Evolutionary conservation across 352 stramenopile species (phyloP).

Genomic region (Plasmopara muralis): DNA sequence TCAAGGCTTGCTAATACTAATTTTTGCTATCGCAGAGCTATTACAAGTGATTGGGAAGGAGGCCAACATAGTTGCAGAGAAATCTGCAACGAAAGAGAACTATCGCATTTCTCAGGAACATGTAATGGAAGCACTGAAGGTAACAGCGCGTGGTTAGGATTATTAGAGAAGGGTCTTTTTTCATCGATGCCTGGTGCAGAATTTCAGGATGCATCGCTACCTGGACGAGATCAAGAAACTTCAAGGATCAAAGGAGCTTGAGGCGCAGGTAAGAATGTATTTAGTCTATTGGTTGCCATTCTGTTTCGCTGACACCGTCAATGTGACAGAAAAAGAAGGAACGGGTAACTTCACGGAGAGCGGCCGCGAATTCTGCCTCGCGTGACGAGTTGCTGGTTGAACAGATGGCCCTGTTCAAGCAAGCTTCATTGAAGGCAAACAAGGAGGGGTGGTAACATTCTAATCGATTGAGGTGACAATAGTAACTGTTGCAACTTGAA

Average conservation of each 20-base stretch:
- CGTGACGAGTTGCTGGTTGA: conserved; percentile 60
- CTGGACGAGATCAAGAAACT: conserved; percentile 25
- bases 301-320: conserved; percentile 2
- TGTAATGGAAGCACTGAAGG: conserved; percentile 47
- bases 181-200: conserved; percentile 15
- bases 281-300: neutral
- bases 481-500: neutral
- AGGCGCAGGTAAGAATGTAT: conserved; percentile 23
- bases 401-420: conserved; percentile 68
- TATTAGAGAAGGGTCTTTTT: neutral
- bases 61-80: conserved; percentile 48
- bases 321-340: conserved; percentile 36
- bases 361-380: conserved; percentile 20
- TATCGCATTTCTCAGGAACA: conserved; percentile 63
- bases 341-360: conserved; percentile 33
- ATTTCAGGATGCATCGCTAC: conserved; percentile 33
- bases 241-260: conserved; percentile 21
- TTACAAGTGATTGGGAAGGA: conserved; percentile 35
- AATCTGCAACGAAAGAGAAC: conserved; percentile 48
- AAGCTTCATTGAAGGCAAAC: conserved; percentile 50
- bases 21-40: conserved; percentile 34
- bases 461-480: neutral
- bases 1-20: neutral
- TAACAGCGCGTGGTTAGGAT: conserved; percentile 6
- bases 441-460: conserved; percentile 52